Evolutionary conservation across 345 rosid species (phyloP), one percentile per base, ranked within the genome.

Genomic region (Lenwebbia sp.): DNA sequence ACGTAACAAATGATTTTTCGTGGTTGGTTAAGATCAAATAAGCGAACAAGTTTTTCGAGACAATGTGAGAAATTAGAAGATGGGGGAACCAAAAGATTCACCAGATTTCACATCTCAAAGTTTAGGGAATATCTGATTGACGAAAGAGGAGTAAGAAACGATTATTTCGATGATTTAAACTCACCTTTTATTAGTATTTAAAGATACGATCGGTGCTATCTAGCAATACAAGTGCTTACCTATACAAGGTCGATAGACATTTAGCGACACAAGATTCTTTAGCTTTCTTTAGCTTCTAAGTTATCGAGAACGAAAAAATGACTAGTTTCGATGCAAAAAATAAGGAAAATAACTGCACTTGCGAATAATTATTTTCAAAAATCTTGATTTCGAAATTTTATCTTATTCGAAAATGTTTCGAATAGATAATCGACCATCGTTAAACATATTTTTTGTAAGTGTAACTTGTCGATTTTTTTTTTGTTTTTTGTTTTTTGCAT

Each of bases 41-140:
- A 1, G 1, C 10, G 7, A 28, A 0, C 0, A 28, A 19, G 33
- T 62, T 62, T 14, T 14, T 0, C 28, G 17, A 5, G 5, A 28
- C 15, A 5, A 5, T 28, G 33, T 33, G 3, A 8, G 6, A 33
- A 17, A 33, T 65, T 17, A 65, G 44, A 65, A 65, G 6, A 65
- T 8, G 23, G 76, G 12, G 23, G 1, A 10, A 33, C 22, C 25
- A 0, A 62, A 33, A 1, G 44, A 65, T 11, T 10, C 41, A 30
- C 1, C 1, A 2, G 6, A 65, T 30, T 65, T 65, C 23, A 15
- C 23, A 1, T 30, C 76, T 40, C 40, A 15, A 30, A 30, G 22
- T 28, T 62, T 30, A 3, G 41, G 75, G 4, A 21, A 28, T 30
- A 7, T 62, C 17, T 15, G 22, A 1, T 17, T 0, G 3, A 65